Evolutionary conservation across 2,329 filamentous ascomycete genomes (phyloP), one percentile per base, ranked within the genome.

Genomic region (Monosporascus sp.): DNA sequence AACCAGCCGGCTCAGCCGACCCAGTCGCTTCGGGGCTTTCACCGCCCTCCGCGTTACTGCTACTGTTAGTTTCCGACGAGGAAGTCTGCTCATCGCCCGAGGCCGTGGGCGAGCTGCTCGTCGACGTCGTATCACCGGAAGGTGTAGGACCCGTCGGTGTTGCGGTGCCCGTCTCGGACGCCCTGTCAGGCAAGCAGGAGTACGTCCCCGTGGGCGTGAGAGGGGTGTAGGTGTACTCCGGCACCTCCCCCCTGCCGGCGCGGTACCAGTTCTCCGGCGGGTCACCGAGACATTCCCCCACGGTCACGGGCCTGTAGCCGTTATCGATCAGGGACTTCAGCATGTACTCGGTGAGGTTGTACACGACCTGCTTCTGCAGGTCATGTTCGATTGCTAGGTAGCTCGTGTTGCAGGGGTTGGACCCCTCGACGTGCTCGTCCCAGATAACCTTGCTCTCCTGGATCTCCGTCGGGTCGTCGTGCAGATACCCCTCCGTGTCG

Each of bases 231-330:
- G 54, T 62, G 49, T 68, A 68, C 15, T 55, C 56, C 3, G 65
- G 65, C 24, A 67, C 61, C 17, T 52, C 2, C 25, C 59, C 59
- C 24, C 57, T 62, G 20, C 65, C 66, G 37, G 63, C 59, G 37
- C 80, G 76, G 63, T 83, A 83, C 81, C 80, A 83, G 60, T 76
- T 73, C 48, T 68, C 69, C 3, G 60, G 57, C 17, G 77, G 67
- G 55, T 83, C 79, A 17, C 75, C 72, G 17, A 83, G 68, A 59
- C 80, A 83, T 57, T 81, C 72, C 3, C 80, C 81, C 5, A 82
- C 76, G 3, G 79, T 79, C 37, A 82, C 79, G 51, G 73, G 72
- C 45, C 62, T 60, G 54, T 72, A 74, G 1, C 77, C 78, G 31
- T 72, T 66, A 3, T 58, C 58, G 48, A 70, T 68, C 14, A 81